Conservation (phyloP, 768 basidiomycete species). For the Phylloporus sp. region DNA sequence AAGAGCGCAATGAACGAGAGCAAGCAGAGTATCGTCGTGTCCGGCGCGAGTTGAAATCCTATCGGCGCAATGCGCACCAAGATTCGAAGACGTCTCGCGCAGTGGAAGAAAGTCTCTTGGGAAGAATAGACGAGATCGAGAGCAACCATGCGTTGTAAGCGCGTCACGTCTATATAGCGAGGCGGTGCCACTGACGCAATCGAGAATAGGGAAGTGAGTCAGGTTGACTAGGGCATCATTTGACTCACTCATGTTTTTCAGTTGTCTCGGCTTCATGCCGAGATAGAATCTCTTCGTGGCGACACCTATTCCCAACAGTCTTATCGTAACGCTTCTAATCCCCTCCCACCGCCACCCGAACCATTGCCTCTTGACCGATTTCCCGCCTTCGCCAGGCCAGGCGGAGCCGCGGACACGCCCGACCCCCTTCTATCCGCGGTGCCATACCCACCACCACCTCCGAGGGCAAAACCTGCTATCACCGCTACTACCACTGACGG, state of each 20-base stretch:
- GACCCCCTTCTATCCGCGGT: conserved; percentile 20
- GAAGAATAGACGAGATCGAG: conserved; percentile 31
- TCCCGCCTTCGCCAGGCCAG: conserved; percentile 37
- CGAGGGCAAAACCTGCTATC: conserved; percentile 12
- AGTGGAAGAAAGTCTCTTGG: conserved; percentile 34
- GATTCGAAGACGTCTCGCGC: conserved; percentile 35
- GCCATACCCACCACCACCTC: conserved; percentile 28
- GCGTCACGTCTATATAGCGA: conserved; percentile 1
- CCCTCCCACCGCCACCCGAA: conserved; percentile 53
- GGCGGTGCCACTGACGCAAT: conserved; percentile 10
- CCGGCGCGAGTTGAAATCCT: conserved; percentile 28
- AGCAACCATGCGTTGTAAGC: conserved; percentile 25
- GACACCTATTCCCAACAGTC: conserved; percentile 26
- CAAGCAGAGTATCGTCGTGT: conserved; percentile 29
- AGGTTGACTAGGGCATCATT: conserved; percentile 3
- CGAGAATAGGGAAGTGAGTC: conserved; percentile 28
- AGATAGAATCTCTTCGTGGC: conserved; percentile 35
- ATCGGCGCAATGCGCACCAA: conserved; percentile 25
- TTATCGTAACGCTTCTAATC: conserved; percentile 38
- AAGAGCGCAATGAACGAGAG: conserved; percentile 31
- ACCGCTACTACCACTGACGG: conserved; percentile 10
- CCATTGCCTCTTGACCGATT: conserved; percentile 45
- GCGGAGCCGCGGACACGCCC: conserved; percentile 15
- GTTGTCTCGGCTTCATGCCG: conserved; percentile 31
- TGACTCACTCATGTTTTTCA: conserved; percentile 22